Evolutionary conservation across 768 basidiomycete species (phyloP).

Genomic region (Cystofilobasidium macerans): DNA sequence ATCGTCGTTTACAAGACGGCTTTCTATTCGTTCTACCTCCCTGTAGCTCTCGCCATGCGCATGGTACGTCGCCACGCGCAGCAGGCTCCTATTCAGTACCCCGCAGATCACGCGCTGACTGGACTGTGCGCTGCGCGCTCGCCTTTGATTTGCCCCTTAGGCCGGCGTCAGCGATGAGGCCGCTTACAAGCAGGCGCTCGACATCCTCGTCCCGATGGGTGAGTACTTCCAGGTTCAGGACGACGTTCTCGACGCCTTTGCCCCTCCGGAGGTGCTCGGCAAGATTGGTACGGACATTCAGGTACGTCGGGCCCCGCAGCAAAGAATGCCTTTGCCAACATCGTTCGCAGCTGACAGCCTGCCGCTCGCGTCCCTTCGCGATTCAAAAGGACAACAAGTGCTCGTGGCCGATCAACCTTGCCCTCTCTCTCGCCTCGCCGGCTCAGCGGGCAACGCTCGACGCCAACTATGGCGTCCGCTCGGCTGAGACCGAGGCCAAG

Average conservation of each 20-base stretch:
- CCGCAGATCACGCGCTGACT: too few species aligned
- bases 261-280: constrained; percentile 78
- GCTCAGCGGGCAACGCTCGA: constrained; percentile 44
- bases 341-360: background rate
- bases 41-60: constrained; percentile 87
- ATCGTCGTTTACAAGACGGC: constrained; percentile 98
- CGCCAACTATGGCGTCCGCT: constrained; percentile 54
- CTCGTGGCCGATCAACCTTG: constrained; percentile 88
- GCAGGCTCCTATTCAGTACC: too few species aligned
- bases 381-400: constrained; percentile 75
- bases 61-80: too few species aligned
- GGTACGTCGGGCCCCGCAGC: constrained; percentile 28
- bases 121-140: too few species aligned
- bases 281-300: constrained; percentile 97
- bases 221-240: constrained; percentile 99
- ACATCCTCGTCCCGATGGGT: constrained; percentile 80
- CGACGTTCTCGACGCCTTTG: constrained; percentile 89
- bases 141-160: constrained; percentile 32
- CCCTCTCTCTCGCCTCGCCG: constrained; percentile 45
- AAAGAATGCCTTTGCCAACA: background rate
- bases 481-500: constrained; percentile 48
- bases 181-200: constrained; percentile 61
- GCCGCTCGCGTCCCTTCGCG: background rate
- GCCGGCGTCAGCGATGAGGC: constrained; percentile 42
- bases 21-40: constrained; percentile 96